A percentile compares a stretch with the other conserved stretches of the same genome.
These are phyloP conservation scores for Hyaloscypha bicolor DNA, from an alignment of 495 filamentous ascomycete species.

Conservation along the genomic window DNA sequence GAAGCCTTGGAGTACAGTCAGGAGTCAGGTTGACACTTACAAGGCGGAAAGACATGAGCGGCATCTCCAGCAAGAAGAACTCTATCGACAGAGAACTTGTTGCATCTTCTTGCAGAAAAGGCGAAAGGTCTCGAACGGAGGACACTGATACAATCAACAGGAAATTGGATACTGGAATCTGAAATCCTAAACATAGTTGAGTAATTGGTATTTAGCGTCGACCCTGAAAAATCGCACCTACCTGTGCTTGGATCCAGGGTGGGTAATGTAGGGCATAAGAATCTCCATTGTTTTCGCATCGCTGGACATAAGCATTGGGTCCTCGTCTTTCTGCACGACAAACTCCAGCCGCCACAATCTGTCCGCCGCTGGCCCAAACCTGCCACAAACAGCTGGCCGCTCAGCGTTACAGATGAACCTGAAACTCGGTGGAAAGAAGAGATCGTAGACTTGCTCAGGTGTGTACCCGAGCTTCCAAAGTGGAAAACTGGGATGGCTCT, in stretches of 20 bases:
- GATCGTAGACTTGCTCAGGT: conserved; percentile 50
- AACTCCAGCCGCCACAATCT: conserved; percentile 55
- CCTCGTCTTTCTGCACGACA: conserved; percentile 33
- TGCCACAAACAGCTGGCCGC: conserved; percentile 47
- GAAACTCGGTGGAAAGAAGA: conserved; percentile 52
- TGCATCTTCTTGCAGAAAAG: conserved; percentile 51
- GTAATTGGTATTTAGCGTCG: not conserved
- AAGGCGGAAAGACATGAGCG: conserved; percentile 59
- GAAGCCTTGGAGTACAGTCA: not conserved
- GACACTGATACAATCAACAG: conserved; percentile 46
- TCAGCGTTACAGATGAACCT: conserved; percentile 49
- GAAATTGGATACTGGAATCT: conserved; percentile 10
- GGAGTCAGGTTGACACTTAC: not conserved
- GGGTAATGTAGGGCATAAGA: conserved; percentile 13
- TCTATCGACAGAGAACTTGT: conserved; percentile 51
- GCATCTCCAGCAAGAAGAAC: conserved; percentile 54
- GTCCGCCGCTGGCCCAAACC: conserved; percentile 47
- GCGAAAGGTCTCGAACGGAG: conserved; percentile 51
- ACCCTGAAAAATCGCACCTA: not conserved
- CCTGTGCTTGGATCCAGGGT: conserved; percentile 1
- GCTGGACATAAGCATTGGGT: conserved; percentile 9
- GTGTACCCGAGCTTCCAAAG: conserved; percentile 53
- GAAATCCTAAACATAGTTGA: not conserved
- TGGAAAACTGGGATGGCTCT: conserved; percentile 52
- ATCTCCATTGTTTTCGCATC: conserved; percentile 7